Conservation (phyloP, 2,329 filamentous ascomycete genomes). For the Hirsutella minnesotensis region DNA sequence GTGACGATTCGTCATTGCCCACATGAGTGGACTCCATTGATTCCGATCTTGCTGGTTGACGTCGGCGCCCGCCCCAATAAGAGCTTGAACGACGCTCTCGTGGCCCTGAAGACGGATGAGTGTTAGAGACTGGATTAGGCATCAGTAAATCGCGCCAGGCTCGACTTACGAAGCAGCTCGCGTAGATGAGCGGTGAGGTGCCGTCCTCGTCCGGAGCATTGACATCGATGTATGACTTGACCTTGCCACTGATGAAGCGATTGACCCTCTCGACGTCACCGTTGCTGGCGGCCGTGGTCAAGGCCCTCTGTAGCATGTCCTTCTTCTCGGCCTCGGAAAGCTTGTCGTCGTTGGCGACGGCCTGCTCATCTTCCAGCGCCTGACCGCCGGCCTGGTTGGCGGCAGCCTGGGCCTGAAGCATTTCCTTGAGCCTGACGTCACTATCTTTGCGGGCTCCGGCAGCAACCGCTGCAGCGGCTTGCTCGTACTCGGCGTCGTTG, state of each 20-base stretch:
- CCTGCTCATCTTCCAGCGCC: slow-evolving; percentile 67
- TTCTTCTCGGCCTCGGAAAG: slow-evolving; percentile 67
- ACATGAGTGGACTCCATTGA: slow-evolving; percentile 97
- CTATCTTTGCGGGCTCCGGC: slow-evolving; percentile 55
- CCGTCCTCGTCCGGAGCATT: slow-evolving; percentile 88
- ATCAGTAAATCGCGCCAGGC: neutral
- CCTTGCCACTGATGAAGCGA: slow-evolving; percentile 62
- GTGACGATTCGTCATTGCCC: slow-evolving; percentile 98
- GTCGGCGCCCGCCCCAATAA: slow-evolving; percentile 75
- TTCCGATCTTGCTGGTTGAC: slow-evolving; percentile 93
- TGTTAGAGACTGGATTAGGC: neutral
- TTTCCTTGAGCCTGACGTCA: slow-evolving; percentile 83
- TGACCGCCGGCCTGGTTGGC: slow-evolving; percentile 59
- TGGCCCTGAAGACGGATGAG: slow-evolving; percentile 53
- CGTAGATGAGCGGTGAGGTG: slow-evolving; percentile 92
- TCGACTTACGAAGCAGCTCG: slow-evolving; percentile 77
- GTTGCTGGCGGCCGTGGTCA: slow-evolving; percentile 95
- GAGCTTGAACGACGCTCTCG: slow-evolving; percentile 70
- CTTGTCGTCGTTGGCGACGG: slow-evolving; percentile 62
- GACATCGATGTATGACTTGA: slow-evolving; percentile 67
- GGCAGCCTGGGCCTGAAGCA: slow-evolving; percentile 85
- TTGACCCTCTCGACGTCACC: slow-evolving; percentile 76
- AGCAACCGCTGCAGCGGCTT: slow-evolving; percentile 25
- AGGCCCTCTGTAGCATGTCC: slow-evolving; percentile 68
- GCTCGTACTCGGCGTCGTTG: slow-evolving; percentile 67